Evolutionary conservation across 306 rosid species (phyloP).

Genomic region (Trifolium subterraneum): DNA sequence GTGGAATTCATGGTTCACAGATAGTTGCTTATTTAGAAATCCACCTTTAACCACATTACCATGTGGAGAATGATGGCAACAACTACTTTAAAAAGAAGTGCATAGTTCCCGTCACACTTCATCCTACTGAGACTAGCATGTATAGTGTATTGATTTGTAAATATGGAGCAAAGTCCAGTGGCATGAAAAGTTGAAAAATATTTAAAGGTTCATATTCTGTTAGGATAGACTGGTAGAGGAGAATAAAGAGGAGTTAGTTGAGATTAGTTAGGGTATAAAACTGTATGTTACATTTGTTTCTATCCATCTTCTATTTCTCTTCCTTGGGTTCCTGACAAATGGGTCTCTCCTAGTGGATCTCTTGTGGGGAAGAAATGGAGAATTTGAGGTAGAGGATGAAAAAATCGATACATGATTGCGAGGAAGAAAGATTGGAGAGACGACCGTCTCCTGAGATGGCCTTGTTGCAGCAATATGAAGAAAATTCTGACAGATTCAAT

Average conservation of each 20-base stretch:
- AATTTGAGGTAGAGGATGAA: background rate
- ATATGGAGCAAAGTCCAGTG: no score
- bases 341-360: no score
- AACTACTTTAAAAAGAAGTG: slow-evolving; percentile 5
- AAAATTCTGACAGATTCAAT: background rate
- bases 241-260: background rate
- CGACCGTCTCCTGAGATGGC: background rate
- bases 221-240: background rate
- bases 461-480: background rate
- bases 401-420: background rate
- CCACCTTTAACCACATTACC: background rate
- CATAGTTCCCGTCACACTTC: background rate
- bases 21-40: slow-evolving; percentile 12
- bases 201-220: background rate
- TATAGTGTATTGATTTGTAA: background rate
- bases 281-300: no score
- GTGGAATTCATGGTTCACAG: slow-evolving; percentile 12
- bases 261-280: background rate
- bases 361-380: no score
- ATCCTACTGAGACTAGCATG: slow-evolving; percentile 12
- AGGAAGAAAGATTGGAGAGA: background rate
- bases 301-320: no score
- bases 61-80: slow-evolving; percentile 8
- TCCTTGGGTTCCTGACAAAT: no score
- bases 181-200: no score